Base-by-base conservation (phyloP, 805 yeast species). In the Wickerhamomyces mucosus region DNA sequence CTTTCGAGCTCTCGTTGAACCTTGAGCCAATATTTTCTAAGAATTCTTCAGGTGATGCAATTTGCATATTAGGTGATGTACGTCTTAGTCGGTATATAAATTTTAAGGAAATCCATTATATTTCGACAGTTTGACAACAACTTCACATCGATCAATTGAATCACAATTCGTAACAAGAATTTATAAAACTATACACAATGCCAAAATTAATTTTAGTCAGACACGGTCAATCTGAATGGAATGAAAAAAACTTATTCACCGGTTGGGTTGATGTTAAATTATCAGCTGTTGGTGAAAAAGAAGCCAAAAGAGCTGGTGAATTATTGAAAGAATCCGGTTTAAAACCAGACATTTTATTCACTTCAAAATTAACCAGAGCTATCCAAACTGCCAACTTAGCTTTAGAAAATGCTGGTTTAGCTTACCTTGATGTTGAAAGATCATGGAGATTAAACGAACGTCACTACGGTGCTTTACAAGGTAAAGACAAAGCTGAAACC, bases 211-310 rank as follows among this genome's bases (percentile, higher is more conserved):
- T 88, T 58, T 72, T 88, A 59, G 86, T 89, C 50, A 88, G 97
- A 74, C 97, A 88, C 88, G 97, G 97, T 55, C 95, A 89, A 73
- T 83, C 95, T 68, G 96, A 84, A 64, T 88, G 97, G 97, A 88
- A 88, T 66, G 95, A 85, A 65, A 84, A 85, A 72, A 89, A 88
- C 75, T 72, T 88, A 50, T 88, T 88, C 80, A 88, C 96, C 62
- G 97, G 97, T 57, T 88, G 97, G 97, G 96, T 89, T 42, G 97
- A 88, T 63, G 94, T 85, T 49, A 68, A 73, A 55, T 74, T 88
- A 59, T 77, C 89, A 34, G 86, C 70, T 40, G 63, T 72, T 49
- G 97, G 97, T 64, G 75, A 70, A 59, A 71, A 78, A 59, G 97
- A 88, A 70, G 97, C 97, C 50, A 69, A 67, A 48, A 78, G 82